Conservation (phyloP, 2,329 filamentous ascomycete species). For the Pseudonectria buxi region DNA sequence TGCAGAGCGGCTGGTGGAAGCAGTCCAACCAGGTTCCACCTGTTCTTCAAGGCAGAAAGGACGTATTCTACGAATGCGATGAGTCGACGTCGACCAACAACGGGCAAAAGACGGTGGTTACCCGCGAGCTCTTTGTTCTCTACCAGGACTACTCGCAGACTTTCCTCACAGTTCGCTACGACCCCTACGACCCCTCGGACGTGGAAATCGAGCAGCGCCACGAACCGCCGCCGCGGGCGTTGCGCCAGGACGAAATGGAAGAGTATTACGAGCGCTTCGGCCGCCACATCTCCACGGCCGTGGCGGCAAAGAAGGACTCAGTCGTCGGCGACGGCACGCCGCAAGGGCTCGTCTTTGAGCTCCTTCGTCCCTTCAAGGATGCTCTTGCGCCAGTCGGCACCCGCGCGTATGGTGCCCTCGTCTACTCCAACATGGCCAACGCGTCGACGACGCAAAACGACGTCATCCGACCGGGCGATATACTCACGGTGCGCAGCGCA, state of each 20-base stretch:
- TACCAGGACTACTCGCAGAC: constrained; percentile 97
- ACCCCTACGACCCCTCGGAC: constrained; percentile 65
- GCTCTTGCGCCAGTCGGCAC: constrained; percentile 80
- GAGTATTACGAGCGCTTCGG: constrained; percentile 77
- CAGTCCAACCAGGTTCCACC: constrained; percentile 74
- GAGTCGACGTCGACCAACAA: constrained; percentile 65
- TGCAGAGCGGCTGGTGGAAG: constrained; percentile 78
- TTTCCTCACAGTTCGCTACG: constrained; percentile 72
- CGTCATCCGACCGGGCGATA: constrained; percentile 88
- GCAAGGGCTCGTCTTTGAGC: constrained; percentile 67
- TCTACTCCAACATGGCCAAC: constrained; percentile 93
- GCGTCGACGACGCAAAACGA: constrained; percentile 85
- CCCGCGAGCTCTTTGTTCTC: constrained; percentile 78
- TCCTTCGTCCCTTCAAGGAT: constrained; percentile 65
- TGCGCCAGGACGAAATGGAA: constrained; percentile 91
- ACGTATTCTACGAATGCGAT: constrained; percentile 76
- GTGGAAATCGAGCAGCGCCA: constrained; percentile 78
- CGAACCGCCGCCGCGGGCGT: constrained; percentile 69
- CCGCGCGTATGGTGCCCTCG: constrained; percentile 80
- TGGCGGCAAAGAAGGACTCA: constrained; percentile 65
- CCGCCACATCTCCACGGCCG: constrained; percentile 64
- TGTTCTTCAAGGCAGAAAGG: constrained; percentile 71
- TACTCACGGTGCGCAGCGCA: constrained; percentile 86
- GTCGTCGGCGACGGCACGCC: constrained; percentile 81
- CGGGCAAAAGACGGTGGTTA: constrained; percentile 63